phyloP scores from a whole-genome alignment of 768 basidiomycete genomes.

The Chalciporus chontae region DNA sequence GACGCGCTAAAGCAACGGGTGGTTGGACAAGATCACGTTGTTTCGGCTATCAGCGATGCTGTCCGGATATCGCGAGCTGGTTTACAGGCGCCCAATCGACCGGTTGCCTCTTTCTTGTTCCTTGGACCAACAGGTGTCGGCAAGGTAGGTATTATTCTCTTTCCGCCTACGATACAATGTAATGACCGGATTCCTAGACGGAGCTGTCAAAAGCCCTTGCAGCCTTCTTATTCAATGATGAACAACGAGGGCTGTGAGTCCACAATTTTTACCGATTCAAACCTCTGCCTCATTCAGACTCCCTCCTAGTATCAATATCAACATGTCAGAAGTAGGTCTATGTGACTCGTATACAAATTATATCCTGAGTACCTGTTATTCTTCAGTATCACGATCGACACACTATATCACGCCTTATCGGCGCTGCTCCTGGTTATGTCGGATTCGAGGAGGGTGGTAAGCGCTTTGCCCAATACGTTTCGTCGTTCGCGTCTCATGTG shows the following conservation, averaged over 20 bases:
- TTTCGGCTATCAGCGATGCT: conserved; percentile 81
- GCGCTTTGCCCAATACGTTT: conserved; percentile 9
- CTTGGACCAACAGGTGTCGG: conserved; percentile 86
- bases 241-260: conserved; percentile 76
- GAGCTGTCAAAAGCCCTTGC: conserved; percentile 89
- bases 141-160: conserved; percentile 43
- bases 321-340: conserved; percentile 77
- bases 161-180: neutral
- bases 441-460: conserved; percentile 68
- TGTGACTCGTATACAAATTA: neutral
- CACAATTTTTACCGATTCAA: neutral
- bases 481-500: neutral
- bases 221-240: conserved; percentile 85
- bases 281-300: neutral
- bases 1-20: conserved; percentile 68
- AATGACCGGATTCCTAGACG: conserved; percentile 41
- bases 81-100: conserved; percentile 81
- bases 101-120: conserved; percentile 92
- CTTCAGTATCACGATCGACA: conserved; percentile 86
- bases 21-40: conserved; percentile 90
- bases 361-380: neutral
- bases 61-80: conserved; percentile 92
- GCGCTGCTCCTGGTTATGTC: conserved; percentile 90
- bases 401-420: conserved; percentile 86
- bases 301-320: conserved; percentile 73